Percentiles rank a stretch among this genome's conserved stretches.
Conservation (phyloP, 371 early-diverging fungal species). For the Rhizopus microsporus region DNA sequence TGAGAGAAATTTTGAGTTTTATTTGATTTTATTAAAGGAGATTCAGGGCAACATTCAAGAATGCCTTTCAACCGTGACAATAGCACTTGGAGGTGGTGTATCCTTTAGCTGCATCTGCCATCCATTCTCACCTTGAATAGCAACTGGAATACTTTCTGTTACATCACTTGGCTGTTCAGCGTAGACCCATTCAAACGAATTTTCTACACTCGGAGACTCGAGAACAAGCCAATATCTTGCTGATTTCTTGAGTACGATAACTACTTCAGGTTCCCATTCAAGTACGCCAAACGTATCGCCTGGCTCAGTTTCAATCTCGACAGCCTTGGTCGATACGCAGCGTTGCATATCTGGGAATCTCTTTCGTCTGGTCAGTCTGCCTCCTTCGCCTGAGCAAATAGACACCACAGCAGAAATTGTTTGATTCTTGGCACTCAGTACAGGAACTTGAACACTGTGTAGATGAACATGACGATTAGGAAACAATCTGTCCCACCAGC, state of each 20-base stretch:
- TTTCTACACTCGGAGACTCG: constrained; percentile 7
- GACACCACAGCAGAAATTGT: constrained; percentile 24
- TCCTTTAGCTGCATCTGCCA: constrained; percentile 21
- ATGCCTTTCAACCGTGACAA: constrained; percentile 26
- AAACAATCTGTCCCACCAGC: constrained; percentile 47
- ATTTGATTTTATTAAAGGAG: too few relatives aligned
- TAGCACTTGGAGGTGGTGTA: constrained; percentile 23
- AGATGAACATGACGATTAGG: constrained; percentile 42
- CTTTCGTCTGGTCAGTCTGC: constrained; percentile 10
- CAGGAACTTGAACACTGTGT: constrained; percentile 31
- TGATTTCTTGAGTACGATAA: constrained; percentile 21
- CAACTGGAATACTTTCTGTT: background rate
- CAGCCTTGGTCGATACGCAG: constrained; percentile 10
- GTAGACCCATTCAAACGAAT: constrained; percentile 18
- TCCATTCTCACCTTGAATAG: constrained; percentile 18
- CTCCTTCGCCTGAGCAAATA: constrained; percentile 25
- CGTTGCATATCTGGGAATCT: constrained; percentile 18
- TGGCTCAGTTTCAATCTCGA: constrained; percentile 6
- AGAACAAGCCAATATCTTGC: constrained; percentile 27
- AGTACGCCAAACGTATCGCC: constrained; percentile 18
- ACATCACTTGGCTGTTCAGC: constrained; percentile 11
- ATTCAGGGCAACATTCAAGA: too few relatives aligned
- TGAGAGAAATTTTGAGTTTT: too few relatives aligned
- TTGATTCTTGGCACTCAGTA: constrained; percentile 11
- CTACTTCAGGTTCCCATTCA: constrained; percentile 24